Conservation (phyloP, 2,329 filamentous ascomycete species). For the Arthroderma sp. region DNA sequence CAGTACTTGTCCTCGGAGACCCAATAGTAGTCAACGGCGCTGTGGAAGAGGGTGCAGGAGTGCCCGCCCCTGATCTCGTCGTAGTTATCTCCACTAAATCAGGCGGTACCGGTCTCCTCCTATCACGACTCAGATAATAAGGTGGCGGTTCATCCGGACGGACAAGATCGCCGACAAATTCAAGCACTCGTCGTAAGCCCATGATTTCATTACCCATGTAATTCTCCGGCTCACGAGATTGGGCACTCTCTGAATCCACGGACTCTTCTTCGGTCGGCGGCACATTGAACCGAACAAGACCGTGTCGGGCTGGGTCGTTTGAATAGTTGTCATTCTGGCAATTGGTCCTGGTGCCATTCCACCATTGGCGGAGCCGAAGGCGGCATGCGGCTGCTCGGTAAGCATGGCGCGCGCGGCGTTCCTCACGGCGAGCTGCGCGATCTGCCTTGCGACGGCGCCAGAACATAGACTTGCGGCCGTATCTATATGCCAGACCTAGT, state of each 20-base stretch:
- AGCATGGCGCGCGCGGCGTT: conserved; percentile 37
- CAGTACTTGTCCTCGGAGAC: conserved; percentile 17
- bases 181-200: conserved; percentile 39
- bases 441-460: conserved; percentile 40
- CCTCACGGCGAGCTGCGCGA: conserved; percentile 40
- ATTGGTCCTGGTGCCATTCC: conserved; percentile 25
- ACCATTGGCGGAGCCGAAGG: conserved; percentile 39
- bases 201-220: conserved; percentile 38
- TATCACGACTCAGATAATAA: background rate
- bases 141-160: conserved; percentile 24
- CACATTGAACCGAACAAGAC: background rate
- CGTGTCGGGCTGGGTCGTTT: conserved; percentile 13
- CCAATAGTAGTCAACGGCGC: conserved; percentile 15
- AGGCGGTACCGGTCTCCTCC: background rate
- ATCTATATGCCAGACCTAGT: conserved; percentile 22
- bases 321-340: conserved; percentile 10
- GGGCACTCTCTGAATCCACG: background rate
- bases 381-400: conserved; percentile 42
- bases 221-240: conserved; percentile 33
- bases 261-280: background rate
- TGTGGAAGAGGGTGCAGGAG: conserved; percentile 13
- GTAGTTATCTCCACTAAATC: conserved; percentile 8
- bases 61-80: conserved; percentile 3
- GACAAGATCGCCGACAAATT: conserved; percentile 39
- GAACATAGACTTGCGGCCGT: conserved; percentile 26